phyloP scores from a whole-genome alignment of 1,139 yeast species.

The Debaryomycetaceae sp. region DNA sequence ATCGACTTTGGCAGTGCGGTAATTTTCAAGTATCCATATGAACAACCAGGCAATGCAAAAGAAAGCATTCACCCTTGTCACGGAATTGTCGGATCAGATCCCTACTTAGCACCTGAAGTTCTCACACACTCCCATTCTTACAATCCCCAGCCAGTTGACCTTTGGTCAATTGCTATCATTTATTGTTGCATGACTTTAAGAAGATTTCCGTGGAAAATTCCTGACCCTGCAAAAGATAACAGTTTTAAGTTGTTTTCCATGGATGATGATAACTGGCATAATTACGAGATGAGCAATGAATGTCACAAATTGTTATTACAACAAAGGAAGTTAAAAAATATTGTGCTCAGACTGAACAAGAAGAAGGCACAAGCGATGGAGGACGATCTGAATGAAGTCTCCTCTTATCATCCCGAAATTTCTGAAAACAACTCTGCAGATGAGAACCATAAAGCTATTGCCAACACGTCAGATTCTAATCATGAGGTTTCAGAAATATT shows the following conservation, averaged over 20 bases:
- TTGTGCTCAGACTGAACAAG: conserved; percentile 43
- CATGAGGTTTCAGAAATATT: conserved; percentile 22
- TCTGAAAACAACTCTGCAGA: conserved; percentile 8
- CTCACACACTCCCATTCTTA: conserved; percentile 63
- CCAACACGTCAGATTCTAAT: conserved; percentile 2
- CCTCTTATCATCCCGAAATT: neutral
- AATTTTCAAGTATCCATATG: conserved; percentile 89
- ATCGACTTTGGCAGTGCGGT: conserved; percentile 97
- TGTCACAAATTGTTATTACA: conserved; percentile 46
- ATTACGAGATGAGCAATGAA: conserved; percentile 49
- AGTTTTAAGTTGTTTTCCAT: conserved; percentile 66
- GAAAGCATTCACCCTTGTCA: conserved; percentile 74
- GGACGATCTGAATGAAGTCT: conserved; percentile 1
- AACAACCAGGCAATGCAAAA: conserved; percentile 43
- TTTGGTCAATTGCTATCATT: conserved; percentile 93
- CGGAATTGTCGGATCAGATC: conserved; percentile 97
- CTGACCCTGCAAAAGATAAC: conserved; percentile 74
- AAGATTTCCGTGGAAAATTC: conserved; percentile 97
- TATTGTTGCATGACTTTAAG: conserved; percentile 93
- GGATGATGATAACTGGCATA: conserved; percentile 52
- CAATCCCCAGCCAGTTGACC: conserved; percentile 90
- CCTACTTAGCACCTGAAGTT: conserved; percentile 96
- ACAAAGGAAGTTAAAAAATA: conserved; percentile 44
- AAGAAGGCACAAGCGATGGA: conserved; percentile 25
- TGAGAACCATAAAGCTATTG: conserved; percentile 3